phyloP scores from a whole-genome alignment of 176 grass and related monocot species.

The Rhynchospora pubera region DNA sequence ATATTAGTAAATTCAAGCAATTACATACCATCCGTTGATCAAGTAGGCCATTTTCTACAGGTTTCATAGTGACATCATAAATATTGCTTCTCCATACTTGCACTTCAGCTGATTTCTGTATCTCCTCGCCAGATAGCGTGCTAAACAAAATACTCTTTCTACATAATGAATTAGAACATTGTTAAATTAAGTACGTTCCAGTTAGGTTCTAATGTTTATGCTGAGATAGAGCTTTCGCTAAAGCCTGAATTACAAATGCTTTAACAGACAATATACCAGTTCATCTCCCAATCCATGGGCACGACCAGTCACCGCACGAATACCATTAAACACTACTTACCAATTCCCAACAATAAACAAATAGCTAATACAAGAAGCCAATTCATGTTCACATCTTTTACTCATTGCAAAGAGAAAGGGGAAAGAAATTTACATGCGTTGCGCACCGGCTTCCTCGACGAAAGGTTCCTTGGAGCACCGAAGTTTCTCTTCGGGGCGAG shows the following conservation, averaged over 20 bases:
- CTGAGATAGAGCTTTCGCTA: not conserved
- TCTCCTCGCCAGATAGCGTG: conserved; percentile 57
- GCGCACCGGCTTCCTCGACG: conserved; percentile 54
- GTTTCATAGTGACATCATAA: conserved; percentile 31
- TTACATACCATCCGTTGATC: conserved; percentile 59
- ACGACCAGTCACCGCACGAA: too few relatives aligned
- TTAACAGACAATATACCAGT: too few relatives aligned
- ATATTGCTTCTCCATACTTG: conserved; percentile 66
- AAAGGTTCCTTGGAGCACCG: conserved; percentile 91
- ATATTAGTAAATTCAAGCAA: not conserved
- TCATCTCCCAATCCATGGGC: too few relatives aligned
- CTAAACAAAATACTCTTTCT: conserved; percentile 86
- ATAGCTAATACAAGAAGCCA: not conserved
- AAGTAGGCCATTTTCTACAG: conserved; percentile 50
- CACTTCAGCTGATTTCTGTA: conserved; percentile 53
- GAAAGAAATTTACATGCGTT: conserved; percentile 40
- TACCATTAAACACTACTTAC: not conserved
- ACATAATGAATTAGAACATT: conserved; percentile 9
- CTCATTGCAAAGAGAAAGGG: not conserved
- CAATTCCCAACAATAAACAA: too few relatives aligned
- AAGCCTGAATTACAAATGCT: not conserved
- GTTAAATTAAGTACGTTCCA: not conserved
- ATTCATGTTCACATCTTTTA: not conserved
- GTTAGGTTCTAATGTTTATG: not conserved
- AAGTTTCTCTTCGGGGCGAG: conserved; percentile 50